Evolutionary conservation across 2,329 filamentous ascomycete species (phyloP), one percentile per base, ranked within the genome.

Genomic region (Stemphylium vesicarium): DNA sequence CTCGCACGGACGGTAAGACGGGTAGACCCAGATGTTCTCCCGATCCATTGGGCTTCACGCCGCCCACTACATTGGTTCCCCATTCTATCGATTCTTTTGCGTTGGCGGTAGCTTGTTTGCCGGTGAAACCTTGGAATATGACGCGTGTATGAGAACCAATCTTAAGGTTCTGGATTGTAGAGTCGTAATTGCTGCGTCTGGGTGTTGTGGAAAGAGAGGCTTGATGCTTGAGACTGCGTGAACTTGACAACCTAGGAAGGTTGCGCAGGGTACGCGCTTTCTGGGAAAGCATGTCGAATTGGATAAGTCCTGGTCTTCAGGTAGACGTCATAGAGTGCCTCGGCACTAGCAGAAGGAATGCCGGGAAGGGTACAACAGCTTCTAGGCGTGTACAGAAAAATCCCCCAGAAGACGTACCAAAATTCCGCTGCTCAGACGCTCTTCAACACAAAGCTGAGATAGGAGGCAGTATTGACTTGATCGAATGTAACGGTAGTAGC

Each of bases 41-140:
- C 53, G 85, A 83, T 43, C 87, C 85, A 3, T 86, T 86, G 0
- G 90, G 90, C 48, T 85, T 91, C 15, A 92, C 88, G 22, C 90
- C 90, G 26, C 90, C 90, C 0, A 94, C 88, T 55, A 94, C 87
- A 33, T 91, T 89, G 35, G 90, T 93, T 11, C 90, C 90, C 83
- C 89, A 94, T 73, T 81, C 85, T 54, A 93, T 77, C 11, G 89
- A 91, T 71, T 92, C 88, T 73, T 85, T 84, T 29, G 89, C 90
- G 75, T 94, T 92, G 63, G 85, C 84, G 2, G 90, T 93, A 10
- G 90, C 89, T 76, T 86, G 79, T 60, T 79, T 79, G 76, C 87
- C 87, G 15, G 88, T 90, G 72, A 90, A 90, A 1, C 87, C 88
- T 67, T 90, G 88, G 65, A 88, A 90, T 51, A 90, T 82, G 53